Evolutionary conservation across 2,329 filamentous ascomycete species (phyloP).

Genomic region (Orbilia brochopaga): DNA sequence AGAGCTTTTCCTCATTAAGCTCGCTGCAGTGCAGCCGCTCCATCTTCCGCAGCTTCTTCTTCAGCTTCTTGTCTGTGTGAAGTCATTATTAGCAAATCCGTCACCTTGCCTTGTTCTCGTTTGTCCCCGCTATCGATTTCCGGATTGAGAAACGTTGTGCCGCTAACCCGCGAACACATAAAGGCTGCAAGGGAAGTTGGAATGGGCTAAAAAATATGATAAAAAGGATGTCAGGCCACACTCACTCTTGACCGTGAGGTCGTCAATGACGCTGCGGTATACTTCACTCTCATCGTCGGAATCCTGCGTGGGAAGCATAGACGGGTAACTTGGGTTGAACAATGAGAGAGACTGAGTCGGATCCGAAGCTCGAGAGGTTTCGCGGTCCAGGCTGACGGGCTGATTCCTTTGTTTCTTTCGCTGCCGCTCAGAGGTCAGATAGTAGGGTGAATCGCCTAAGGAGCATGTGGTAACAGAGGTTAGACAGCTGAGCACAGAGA

Average conservation of each 20-base stretch:
- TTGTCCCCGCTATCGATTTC: constrained; percentile 37
- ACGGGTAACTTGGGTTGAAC: constrained; percentile 33
- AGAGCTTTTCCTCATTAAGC: constrained; percentile 75
- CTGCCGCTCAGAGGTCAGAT: constrained; percentile 54
- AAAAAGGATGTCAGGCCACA: constrained; percentile 21
- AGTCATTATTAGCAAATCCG: constrained; percentile 36
- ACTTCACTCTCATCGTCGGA: constrained; percentile 65
- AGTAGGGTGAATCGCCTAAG: constrained; percentile 58
- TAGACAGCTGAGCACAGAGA: constrained; percentile 28
- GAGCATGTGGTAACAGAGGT: constrained; percentile 24
- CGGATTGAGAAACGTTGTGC: constrained; percentile 13
- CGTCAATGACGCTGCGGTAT: constrained; percentile 82
- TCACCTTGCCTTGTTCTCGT: constrained; percentile 25
- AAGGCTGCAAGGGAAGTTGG: not conserved
- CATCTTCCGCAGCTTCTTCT: constrained; percentile 73
- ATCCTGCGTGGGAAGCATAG: constrained; percentile 39
- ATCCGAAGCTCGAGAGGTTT: constrained; percentile 11
- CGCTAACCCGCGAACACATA: constrained; percentile 22
- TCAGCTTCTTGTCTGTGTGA: constrained; percentile 65
- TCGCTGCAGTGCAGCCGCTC: constrained; percentile 71
- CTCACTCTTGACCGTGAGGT: constrained; percentile 80
- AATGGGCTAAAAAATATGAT: constrained; percentile 4
- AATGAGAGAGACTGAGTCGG: constrained; percentile 24
- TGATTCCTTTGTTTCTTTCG: constrained; percentile 50
- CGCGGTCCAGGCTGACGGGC: constrained; percentile 46